phyloP scores from a whole-genome alignment of 2,329 filamentous ascomycete genomes.

The Paecilomyces variotii region DNA sequence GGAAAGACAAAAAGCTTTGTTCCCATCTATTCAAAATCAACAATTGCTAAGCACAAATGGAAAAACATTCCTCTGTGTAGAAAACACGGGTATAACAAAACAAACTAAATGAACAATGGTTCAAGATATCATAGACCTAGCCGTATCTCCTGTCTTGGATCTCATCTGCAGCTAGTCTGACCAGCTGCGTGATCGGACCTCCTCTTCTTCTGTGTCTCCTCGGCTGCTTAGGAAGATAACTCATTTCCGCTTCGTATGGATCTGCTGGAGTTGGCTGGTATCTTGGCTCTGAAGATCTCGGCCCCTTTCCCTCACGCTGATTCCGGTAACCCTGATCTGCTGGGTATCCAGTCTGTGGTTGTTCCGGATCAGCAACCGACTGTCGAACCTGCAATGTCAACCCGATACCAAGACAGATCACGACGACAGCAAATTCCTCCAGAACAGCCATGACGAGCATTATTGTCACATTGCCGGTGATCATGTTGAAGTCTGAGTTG shows the following conservation, averaged over 20 bases:
- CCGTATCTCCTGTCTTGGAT: neutral
- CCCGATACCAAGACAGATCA: slow-evolving; percentile 17
- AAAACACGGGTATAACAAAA: too few relatives aligned
- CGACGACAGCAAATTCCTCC: slow-evolving; percentile 22
- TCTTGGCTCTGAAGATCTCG: neutral
- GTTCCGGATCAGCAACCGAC: neutral
- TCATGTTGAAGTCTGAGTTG: slow-evolving; percentile 14
- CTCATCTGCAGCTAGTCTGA: neutral
- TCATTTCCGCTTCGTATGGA: neutral
- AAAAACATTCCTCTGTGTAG: too few relatives aligned
- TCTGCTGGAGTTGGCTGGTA: neutral
- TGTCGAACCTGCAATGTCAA: slow-evolving; percentile 10
- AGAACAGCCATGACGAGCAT: slow-evolving; percentile 22
- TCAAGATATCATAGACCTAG: neutral
- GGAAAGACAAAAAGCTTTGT: too few relatives aligned
- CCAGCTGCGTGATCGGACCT: neutral
- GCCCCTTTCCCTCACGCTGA: neutral
- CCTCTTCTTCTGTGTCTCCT: neutral
- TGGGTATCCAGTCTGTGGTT: neutral
- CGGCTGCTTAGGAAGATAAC: neutral
- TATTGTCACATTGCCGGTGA: slow-evolving; percentile 15
- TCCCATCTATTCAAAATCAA: too few relatives aligned
- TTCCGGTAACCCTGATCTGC: neutral
- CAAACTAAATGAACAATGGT: too few relatives aligned
- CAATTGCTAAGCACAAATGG: too few relatives aligned